Conservation (phyloP, 2,329 filamentous ascomycete species). For the Juglanconis oblonga region DNA sequence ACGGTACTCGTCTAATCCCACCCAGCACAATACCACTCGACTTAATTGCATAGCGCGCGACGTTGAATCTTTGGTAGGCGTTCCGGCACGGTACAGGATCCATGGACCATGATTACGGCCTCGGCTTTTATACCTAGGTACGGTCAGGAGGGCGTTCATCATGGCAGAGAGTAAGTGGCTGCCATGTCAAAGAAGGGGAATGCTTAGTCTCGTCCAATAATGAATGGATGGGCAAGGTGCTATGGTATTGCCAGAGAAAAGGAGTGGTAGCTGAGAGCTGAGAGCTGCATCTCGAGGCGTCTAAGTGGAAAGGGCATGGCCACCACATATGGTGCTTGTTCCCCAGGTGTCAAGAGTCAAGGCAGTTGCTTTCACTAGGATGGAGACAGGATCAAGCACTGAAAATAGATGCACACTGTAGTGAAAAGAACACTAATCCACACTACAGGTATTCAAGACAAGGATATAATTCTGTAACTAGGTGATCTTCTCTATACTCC, state of each 20-base stretch:
- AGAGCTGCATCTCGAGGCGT: not conserved
- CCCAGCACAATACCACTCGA: not conserved
- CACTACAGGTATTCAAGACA: not conserved
- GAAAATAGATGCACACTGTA: not conserved
- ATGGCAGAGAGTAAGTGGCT: not conserved
- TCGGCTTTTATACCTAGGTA: not conserved
- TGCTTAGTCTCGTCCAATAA: not conserved
- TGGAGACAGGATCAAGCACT: not conserved
- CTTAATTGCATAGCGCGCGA: conserved; percentile 18
- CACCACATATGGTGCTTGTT: not conserved
- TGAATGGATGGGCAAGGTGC: not conserved
- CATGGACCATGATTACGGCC: not conserved
- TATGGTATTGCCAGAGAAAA: not conserved
- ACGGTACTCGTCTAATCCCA: not conserved
- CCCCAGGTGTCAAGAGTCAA: not conserved
- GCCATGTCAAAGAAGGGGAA: not conserved
- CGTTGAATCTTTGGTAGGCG: conserved; percentile 8
- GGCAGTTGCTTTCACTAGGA: not conserved
- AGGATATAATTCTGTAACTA: too few relatives aligned
- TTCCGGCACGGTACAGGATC: conserved; percentile 9
- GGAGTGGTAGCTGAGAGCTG: not conserved
- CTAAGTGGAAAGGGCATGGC: not conserved
- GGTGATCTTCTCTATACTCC: too few relatives aligned
- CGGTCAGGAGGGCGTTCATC: not conserved
- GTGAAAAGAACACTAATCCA: not conserved